Percentiles rank a stretch among this genome's conserved stretches.
Evolutionary conservation across 441 rosid genomes (phyloP).

Genomic region (Breynia disticha): DNA sequence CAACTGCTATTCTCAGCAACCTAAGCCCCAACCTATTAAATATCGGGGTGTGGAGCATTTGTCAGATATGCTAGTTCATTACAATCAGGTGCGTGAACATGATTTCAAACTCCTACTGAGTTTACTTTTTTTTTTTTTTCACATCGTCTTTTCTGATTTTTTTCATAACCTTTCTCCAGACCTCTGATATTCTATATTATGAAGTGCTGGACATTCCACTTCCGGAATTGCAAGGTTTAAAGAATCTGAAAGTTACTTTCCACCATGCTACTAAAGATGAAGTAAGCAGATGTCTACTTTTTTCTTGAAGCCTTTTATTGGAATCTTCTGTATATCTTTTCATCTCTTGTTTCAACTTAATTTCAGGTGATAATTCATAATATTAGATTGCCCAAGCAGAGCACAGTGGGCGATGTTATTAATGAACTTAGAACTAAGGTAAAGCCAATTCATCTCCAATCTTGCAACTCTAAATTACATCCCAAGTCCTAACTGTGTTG

Average conservation of each 20-base stretch:
- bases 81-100: conserved; percentile 62
- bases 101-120: conserved; percentile 10
- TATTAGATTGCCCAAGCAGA: conserved; percentile 91
- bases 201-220: conserved; percentile 97
- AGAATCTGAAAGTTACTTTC: conserved; percentile 85
- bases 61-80: conserved; percentile 83
- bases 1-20: conserved; percentile 97
- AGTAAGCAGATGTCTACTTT: conserved; percentile 27
- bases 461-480: background rate
- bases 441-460: conserved; percentile 2
- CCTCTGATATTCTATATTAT: conserved; percentile 82
- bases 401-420: conserved; percentile 85
- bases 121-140: conserved; percentile 14
- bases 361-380: conserved; percentile 71
- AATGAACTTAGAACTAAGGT: conserved; percentile 82
- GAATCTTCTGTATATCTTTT: conserved; percentile 6
- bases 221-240: conserved; percentile 89
- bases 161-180: conserved; percentile 32
- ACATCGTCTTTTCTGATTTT: conserved; percentile 12
- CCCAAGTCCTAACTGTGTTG: too few relatives aligned
- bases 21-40: conserved; percentile 86
- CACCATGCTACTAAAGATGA: conserved; percentile 82
- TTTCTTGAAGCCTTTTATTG: conserved; percentile 1
- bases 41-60: conserved; percentile 78
- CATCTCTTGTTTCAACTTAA: conserved; percentile 10